Evolutionary conservation across 2,329 filamentous ascomycete genomes (phyloP).

Genomic region (Penicillium sp.): DNA sequence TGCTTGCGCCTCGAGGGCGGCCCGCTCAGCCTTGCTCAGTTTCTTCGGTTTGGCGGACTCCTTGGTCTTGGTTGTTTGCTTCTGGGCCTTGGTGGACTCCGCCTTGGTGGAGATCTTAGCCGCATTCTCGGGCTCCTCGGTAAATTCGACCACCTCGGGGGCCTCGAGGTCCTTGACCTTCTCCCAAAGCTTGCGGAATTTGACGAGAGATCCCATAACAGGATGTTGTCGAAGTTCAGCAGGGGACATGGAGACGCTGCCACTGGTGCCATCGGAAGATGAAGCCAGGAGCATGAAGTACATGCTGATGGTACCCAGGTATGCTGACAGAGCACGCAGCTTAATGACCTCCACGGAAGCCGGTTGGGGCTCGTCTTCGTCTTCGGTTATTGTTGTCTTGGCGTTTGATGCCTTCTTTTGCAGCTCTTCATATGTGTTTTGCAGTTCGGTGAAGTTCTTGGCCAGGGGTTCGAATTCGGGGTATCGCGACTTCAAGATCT

Average conservation of each 20-base stretch:
- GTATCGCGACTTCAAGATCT: slow-evolving; percentile 78
- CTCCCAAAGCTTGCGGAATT: slow-evolving; percentile 80
- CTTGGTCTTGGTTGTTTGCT: slow-evolving; percentile 42
- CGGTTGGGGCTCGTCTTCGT: slow-evolving; percentile 43
- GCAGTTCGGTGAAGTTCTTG: slow-evolving; percentile 76
- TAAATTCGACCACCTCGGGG: slow-evolving; percentile 41
- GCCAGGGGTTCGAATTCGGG: slow-evolving; percentile 89
- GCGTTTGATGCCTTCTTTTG: slow-evolving; percentile 63
- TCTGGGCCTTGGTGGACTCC: slow-evolving; percentile 16
- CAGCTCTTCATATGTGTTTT: slow-evolving; percentile 64
- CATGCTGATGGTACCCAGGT: slow-evolving; percentile 84
- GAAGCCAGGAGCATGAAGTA: slow-evolving; percentile 95
- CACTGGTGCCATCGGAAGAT: slow-evolving; percentile 61
- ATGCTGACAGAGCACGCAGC: slow-evolving; percentile 79
- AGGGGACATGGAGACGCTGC: slow-evolving; percentile 68
- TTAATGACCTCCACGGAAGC: slow-evolving; percentile 68
- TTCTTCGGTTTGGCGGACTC: slow-evolving; percentile 37
- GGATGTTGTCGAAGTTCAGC: slow-evolving; percentile 85
- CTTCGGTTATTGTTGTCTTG: slow-evolving; percentile 42
- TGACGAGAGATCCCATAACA: slow-evolving; percentile 82
- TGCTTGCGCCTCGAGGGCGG: slow-evolving; percentile 58
- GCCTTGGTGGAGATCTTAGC: slow-evolving; percentile 9
- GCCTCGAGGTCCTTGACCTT: slow-evolving; percentile 69
- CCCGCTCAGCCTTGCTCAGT: slow-evolving; percentile 54
- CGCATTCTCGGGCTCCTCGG: slow-evolving; percentile 27